Base-by-base conservation (phyloP, 2,329 filamentous ascomycete species). In the Hirsutella rhossiliensis region DNA sequence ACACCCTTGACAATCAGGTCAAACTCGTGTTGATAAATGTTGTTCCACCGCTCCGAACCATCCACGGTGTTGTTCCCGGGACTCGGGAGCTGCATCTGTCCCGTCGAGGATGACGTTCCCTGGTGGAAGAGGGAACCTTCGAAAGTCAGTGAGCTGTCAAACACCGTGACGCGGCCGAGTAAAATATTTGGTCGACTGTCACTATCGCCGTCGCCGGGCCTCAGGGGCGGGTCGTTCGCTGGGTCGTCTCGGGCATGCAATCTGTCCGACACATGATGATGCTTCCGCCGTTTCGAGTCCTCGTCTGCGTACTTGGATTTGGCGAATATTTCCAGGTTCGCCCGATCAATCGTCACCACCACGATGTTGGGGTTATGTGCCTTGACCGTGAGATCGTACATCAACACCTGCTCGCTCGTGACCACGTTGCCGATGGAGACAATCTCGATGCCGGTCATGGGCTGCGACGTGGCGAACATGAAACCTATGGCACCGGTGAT, bases 311-410 rank as follows among this genome's bases (percentile, higher is more conserved):
- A 85, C 47, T 85, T 87, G 47, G 88, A 96, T 63, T 94, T 95
- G 28, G 92, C 92, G 62, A 97, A 97, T 29, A 98, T 76, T 56
- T 94, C 88, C 45, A 97, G 73, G 59, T 97, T 88, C 57, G 94
- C 83, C 40, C 89, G 81, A 50, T 85, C 81, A 32, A 98, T 79
- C 3, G 84, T 84, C 37, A 98, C 84, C 2, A 87, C 80, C 34
- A 97, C 84, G 36, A 96, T 80, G 54, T 97, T 98, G 1, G 90
- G 89, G 59, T 98, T 98, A 54, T 90, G 73, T 1, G 90, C 92
- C 52, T 79, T 79, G 47, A 98, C 87, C 18, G 86, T 79, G 41
- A 98, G 67, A 61, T 98, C 90, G 55, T 97, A 76, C 78, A 98
- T 95, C 37, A 98, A 75, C 60, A 97, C 89, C 61, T 95, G 87